A percentile compares a stretch with the other conserved stretches of the same genome.
These are phyloP conservation scores for Curvularia sp. DNA, from an alignment of 2,329 filamentous ascomycete genomes.

Conservation along the genomic window DNA sequence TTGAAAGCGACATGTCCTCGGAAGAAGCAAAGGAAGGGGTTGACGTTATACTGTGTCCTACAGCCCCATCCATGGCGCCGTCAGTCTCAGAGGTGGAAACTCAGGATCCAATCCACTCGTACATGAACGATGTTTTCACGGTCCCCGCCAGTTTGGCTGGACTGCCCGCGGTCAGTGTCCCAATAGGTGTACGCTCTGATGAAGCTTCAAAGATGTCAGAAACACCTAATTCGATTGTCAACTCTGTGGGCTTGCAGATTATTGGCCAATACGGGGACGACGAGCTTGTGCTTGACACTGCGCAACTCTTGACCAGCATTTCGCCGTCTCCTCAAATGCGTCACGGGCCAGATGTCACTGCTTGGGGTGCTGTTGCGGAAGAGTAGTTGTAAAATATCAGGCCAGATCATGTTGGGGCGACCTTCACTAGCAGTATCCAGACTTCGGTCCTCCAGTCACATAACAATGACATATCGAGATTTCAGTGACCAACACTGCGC, in stretches of 20 bases:
- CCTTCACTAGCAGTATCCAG: not conserved
- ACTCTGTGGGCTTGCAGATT: conserved; percentile 71
- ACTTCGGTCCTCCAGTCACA: not conserved
- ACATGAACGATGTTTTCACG: conserved; percentile 94
- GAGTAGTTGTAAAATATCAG: not conserved
- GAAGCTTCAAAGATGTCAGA: conserved; percentile 37
- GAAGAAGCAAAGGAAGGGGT: conserved; percentile 65
- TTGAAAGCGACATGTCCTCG: conserved; percentile 35
- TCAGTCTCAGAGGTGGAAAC: conserved; percentile 63
- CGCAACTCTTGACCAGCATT: conserved; percentile 47
- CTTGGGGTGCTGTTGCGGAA: conserved; percentile 20
- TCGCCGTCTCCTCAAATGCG: conserved; percentile 10
- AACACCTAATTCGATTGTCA: conserved; percentile 22
- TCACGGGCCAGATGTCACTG: conserved; percentile 16
- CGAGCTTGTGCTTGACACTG: conserved; percentile 65
- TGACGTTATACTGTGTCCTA: conserved; percentile 87
- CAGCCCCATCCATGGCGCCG: conserved; percentile 79
- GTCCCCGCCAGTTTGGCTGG: conserved; percentile 94
- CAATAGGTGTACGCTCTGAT: conserved; percentile 58
- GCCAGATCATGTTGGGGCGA: too few relatives aligned
- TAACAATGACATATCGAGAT: not conserved
- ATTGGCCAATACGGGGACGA: conserved; percentile 86
- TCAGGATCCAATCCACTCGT: conserved; percentile 71
- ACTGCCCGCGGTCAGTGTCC: conserved; percentile 85
- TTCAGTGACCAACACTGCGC: not conserved